These are phyloP conservation scores for Pichia scutulata DNA, from an alignment of 805 yeast genomes.

Conservation along the genomic window DNA sequence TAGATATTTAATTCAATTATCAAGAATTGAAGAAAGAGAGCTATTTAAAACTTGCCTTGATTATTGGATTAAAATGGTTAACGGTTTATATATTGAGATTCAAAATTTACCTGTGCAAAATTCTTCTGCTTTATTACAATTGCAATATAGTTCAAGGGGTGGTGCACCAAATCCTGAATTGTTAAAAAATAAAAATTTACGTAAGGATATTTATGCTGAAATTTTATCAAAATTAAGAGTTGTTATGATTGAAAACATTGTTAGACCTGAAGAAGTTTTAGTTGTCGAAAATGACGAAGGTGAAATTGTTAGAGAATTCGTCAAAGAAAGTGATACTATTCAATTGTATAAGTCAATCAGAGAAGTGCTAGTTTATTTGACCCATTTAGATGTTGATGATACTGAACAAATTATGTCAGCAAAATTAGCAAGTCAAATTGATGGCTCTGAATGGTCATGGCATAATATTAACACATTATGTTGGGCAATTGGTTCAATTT, in stretches of 20 bases:
- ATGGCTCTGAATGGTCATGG: conserved; percentile 99
- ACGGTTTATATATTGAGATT: conserved; percentile 74
- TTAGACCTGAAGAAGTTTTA: conserved; percentile 94
- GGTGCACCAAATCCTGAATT: conserved; percentile 85
- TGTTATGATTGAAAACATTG: conserved; percentile 97
- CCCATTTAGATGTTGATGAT: conserved; percentile 91
- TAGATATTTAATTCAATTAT: conserved; percentile 72
- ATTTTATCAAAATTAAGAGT: conserved; percentile 76
- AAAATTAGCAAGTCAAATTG: conserved; percentile 86
- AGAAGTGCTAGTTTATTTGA: conserved; percentile 88
- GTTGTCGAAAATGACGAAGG: conserved; percentile 98
- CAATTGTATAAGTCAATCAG: conserved; percentile 92
- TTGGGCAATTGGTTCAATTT: conserved; percentile 99
- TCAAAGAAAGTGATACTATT: conserved; percentile 94
- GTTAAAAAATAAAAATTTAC: conserved; percentile 69
- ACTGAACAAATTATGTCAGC: conserved; percentile 91
- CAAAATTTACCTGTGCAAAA: conserved; percentile 70
- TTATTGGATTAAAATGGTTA: conserved; percentile 87
- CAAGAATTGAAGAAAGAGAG: conserved; percentile 92
- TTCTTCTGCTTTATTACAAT: conserved; percentile 68
- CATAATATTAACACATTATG: conserved; percentile 93
- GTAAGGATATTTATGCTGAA: conserved; percentile 77
- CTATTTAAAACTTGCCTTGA: conserved; percentile 92
- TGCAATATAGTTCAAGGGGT: conserved; percentile 47
- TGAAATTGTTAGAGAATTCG: conserved; percentile 95